A percentile compares a stretch with the other conserved stretches of the same genome.
These are phyloP conservation scores for Cystobasidium slooffiae DNA, from an alignment of 1,284 basidiomycete species.

Conservation along the genomic window DNA sequence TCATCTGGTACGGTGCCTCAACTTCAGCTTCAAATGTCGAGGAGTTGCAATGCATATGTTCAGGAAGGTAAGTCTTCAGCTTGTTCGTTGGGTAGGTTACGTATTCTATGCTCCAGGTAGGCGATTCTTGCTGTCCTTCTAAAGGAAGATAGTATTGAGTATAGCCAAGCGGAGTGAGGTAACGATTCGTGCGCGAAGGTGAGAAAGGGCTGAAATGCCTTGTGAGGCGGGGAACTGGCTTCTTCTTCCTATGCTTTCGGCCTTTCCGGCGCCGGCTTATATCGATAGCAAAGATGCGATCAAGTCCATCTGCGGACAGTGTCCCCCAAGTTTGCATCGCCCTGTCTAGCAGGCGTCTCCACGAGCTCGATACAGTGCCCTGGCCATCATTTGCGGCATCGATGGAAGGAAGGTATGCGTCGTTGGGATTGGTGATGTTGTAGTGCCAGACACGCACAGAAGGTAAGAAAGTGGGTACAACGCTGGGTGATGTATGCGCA, in stretches of 20 bases:
- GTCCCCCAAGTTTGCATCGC: constrained; percentile 43
- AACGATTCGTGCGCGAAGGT: constrained; percentile 72
- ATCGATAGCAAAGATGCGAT: constrained; percentile 51
- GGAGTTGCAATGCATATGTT: constrained; percentile 16
- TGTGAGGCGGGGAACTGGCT: constrained; percentile 63
- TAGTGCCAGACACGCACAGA: constrained; percentile 74
- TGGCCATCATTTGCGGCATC: constrained; percentile 51
- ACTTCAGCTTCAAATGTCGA: constrained; percentile 6
- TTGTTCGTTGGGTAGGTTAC: constrained; percentile 62
- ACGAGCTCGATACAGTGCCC: constrained; percentile 40
- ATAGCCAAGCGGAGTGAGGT: constrained; percentile 76
- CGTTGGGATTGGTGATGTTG: constrained; percentile 50
- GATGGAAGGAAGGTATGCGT: constrained; percentile 5
- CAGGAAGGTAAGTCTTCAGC: constrained; percentile 3
- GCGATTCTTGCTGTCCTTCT: constrained; percentile 59
- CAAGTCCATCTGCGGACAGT: background rate
- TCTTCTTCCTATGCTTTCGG: constrained; percentile 59
- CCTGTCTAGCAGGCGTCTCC: constrained; percentile 58
- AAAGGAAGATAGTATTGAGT: constrained; percentile 79
- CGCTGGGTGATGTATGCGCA: constrained; percentile 50
- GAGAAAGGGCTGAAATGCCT: constrained; percentile 68
- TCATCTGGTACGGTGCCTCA: constrained; percentile 69
- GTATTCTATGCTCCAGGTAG: constrained; percentile 74
- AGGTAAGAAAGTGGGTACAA: constrained; percentile 88
- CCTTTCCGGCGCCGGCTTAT: constrained; percentile 60